Evolutionary conservation across 2,329 filamentous ascomycete species (phyloP), one percentile per base, ranked within the genome.

Genomic region (Dactylellina haptotyla): DNA sequence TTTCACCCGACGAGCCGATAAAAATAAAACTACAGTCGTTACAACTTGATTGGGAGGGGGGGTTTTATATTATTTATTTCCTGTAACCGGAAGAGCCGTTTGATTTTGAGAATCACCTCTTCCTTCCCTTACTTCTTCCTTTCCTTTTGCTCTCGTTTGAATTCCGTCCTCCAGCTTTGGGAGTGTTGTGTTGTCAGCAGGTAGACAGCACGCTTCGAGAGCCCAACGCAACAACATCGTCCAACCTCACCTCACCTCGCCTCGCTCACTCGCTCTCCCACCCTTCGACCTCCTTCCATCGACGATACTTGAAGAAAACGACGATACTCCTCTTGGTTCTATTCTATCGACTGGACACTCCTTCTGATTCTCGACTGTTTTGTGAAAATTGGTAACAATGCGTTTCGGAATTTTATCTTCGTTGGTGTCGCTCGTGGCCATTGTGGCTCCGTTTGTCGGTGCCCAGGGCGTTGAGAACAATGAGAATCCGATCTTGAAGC

Each of bases 401-500:
- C 69, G 69, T 8, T 65, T 66, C 61, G 32, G 14, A 10, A 34
- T 73, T n/a, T 41, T 72, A 8, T 53, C 61, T 6, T 56, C 54
- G 2, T n/a, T 63, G 12, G 50, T 73, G 18, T 61, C 61, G 28
- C 12, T 66, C 16, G 54, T 41, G 10, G 61, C 69, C 23, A 46
- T 66, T 41, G 54, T 56, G 1, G 53, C 30, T 37, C 67, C 67
- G 4, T 56, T 66, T 26, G 69, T 53, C 39, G 16, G 16, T 26
- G 67, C 67, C 25, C 67, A 72, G 10, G 69, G 69, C n/a, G 32
- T 54, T 26, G 69, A 73, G 23, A 73, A 61, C 25, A 73, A 73
- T 16, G 69, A 73, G 61, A 73, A 73, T 30, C 25, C 25, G 1
- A 66, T 73, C 28, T 50, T 41, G 6, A 66, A 50, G 28, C 69